Evolutionary conservation across 768 basidiomycete species (phyloP), one percentile per base, ranked within the genome.

Genomic region (Podaxis rugospora): DNA sequence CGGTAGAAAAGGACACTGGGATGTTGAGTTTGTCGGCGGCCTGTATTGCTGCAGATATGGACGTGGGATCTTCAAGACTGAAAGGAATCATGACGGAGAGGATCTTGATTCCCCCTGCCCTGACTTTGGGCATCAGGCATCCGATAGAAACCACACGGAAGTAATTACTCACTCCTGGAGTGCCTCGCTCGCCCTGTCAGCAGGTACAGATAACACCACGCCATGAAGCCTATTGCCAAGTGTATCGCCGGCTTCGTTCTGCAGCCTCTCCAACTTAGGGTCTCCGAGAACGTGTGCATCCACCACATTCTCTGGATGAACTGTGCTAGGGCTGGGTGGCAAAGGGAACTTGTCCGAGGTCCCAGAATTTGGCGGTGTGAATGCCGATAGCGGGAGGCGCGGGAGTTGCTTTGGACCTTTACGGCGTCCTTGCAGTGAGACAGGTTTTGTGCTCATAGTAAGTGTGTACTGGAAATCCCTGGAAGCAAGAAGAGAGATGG

Each of bases 361-460:
- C 55, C 86, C 85, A 3, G 87, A 78, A 72, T 82, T 88, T 25
- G 89, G 88, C 0, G 89, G 84, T 27, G 79, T 83, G 71, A 93
- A 93, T 0, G 85, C 92, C 10, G 90, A 91, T 25, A 86, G 70
- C 0, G 91, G 90, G 11, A 94, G 83, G 50, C 79, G 82, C 6
- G 92, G 92, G 4, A 86, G 83, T 21, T 82, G 76, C 69, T 85
- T 90, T 28, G 79, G 79, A 25, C 80, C 83, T 69, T 83, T 90
- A 67, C 87, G 85, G 64, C 86, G 62, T 28, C 54, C 59, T 54
- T 60, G 83, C 11, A 73, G 66, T 14, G 64, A 56, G 49, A 47
- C 62, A 32, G 59, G 58, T 18, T 54, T 46, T 32, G 68, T 65
- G 62, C 68, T 64, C 69, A 69, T 72, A 50, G 25, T 5, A 21